These are phyloP conservation scores for Brassica nigra DNA, from an alignment of 345 rosid genomes.

Conservation along the genomic window DNA sequence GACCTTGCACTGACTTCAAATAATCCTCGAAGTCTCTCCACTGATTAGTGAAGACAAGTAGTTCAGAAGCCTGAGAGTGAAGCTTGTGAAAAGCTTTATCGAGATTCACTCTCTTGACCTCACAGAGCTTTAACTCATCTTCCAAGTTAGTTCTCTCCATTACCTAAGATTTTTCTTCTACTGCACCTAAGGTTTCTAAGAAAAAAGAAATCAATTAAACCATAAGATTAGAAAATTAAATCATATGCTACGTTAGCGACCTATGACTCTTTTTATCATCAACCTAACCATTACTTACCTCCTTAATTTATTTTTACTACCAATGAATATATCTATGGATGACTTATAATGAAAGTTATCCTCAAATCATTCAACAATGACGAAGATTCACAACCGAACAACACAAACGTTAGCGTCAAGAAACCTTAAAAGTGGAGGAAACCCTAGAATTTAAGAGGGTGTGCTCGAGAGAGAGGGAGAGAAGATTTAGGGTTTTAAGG, in stretches of 20 bases:
- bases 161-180: background rate
- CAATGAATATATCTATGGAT: too few relatives aligned
- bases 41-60: slow-evolving; percentile 18
- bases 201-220: background rate
- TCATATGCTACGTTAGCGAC: background rate
- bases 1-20: background rate
- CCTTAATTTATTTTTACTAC: background rate
- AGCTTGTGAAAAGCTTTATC: slow-evolving; percentile 12
- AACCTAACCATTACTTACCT: background rate
- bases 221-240: background rate
- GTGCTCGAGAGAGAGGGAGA: background rate
- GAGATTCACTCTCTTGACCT: slow-evolving; percentile 24
- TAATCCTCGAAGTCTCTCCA: slow-evolving; percentile 23
- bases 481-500: background rate
- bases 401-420: background rate
- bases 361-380: background rate
- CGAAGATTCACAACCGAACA: background rate
- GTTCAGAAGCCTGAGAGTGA: background rate
- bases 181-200: background rate
- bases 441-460: background rate
- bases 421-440: background rate
- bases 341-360: background rate
- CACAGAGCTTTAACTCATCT: slow-evolving; percentile 20
- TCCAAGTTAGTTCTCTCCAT: slow-evolving; percentile 16
- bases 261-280: background rate